phyloP scores from a whole-genome alignment of 331 rosid genomes.

The Erythrophleum ivorense region DNA sequence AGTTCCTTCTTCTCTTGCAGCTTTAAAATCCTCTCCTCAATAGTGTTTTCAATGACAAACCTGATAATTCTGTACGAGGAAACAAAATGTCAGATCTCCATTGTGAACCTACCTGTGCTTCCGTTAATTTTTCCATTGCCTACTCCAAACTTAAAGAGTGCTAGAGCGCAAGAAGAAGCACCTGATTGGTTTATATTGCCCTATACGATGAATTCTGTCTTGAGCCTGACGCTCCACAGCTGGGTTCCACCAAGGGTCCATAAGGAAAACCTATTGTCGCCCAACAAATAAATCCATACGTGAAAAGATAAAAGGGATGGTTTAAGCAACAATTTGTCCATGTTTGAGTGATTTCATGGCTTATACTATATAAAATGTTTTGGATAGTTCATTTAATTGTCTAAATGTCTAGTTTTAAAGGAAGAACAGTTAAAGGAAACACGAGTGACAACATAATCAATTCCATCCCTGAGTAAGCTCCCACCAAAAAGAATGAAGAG shows the following conservation, averaged over 20 bases:
- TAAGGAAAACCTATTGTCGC: slow-evolving; percentile 74
- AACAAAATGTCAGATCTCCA: slow-evolving; percentile 26
- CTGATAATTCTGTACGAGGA: slow-evolving; percentile 68
- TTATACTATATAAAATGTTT: slow-evolving; percentile 19
- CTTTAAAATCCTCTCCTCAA: slow-evolving; percentile 93
- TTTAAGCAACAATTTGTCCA: neutral
- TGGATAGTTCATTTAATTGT: slow-evolving; percentile 9
- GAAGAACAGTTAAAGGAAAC: slow-evolving; percentile 20
- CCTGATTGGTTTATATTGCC: slow-evolving; percentile 96
- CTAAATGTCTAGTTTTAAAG: neutral
- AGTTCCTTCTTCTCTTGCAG: slow-evolving; percentile 90
- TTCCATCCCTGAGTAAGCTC: neutral
- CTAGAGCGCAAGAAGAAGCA: slow-evolving; percentile 31
- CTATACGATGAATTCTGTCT: slow-evolving; percentile 94
- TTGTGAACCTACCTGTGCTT: neutral
- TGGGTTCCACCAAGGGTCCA: slow-evolving; percentile 99
- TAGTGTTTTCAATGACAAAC: slow-evolving; percentile 83
- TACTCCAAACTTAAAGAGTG: neutral
- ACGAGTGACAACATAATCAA: slow-evolving; percentile 12
- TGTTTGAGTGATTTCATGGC: slow-evolving; percentile 13
- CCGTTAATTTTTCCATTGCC: slow-evolving; percentile 1
- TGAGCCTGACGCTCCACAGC: slow-evolving; percentile 98
- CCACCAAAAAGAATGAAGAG: neutral
- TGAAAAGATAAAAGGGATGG: slow-evolving; percentile 1
- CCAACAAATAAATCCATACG: slow-evolving; percentile 21